Conservation (phyloP, 805 yeast genomes). For the Zygosaccharomyces kombuchaensis region DNA sequence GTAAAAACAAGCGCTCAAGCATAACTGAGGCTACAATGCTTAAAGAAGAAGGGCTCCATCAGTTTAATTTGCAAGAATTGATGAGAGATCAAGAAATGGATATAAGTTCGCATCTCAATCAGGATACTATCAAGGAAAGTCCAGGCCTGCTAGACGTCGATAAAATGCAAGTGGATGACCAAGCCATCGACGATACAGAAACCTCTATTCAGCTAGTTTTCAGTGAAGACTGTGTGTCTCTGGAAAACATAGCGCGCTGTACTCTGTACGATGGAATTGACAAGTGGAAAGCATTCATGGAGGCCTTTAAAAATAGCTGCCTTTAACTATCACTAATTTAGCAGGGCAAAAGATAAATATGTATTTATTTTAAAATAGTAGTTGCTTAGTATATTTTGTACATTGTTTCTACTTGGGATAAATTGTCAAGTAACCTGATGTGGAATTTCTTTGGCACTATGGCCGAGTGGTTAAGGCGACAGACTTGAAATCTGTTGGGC, state of each 20-base stretch:
- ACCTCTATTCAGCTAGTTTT: conserved; percentile 19
- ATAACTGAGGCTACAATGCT: conserved; percentile 31
- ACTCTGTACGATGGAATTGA: conserved; percentile 22
- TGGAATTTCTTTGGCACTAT: conserved; percentile 32
- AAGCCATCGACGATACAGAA: neutral
- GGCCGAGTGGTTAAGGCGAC: conserved; percentile 50
- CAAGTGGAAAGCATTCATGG: conserved; percentile 25
- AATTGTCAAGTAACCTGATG: neutral
- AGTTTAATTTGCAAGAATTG: conserved; percentile 32
- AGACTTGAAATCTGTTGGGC: conserved; percentile 47
- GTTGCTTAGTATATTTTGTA: no score
- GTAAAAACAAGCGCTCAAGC: conserved; percentile 29
- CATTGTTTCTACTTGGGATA: no score
- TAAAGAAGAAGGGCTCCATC: conserved; percentile 34
- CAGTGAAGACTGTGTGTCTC: conserved; percentile 29
- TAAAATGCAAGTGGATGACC: conserved; percentile 18
- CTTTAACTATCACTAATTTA: neutral
- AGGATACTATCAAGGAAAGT: neutral
- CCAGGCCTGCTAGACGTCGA: conserved; percentile 6
- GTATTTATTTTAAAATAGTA: no score
- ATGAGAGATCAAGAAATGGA: conserved; percentile 26
- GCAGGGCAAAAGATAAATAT: neutral
- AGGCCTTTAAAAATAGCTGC: conserved; percentile 10
- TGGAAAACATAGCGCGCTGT: conserved; percentile 21
- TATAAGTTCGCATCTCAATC: neutral